Evolutionary conservation across 192 early-diverging fungal species (phyloP).

Genomic region (Linnemannia hyalina): DNA sequence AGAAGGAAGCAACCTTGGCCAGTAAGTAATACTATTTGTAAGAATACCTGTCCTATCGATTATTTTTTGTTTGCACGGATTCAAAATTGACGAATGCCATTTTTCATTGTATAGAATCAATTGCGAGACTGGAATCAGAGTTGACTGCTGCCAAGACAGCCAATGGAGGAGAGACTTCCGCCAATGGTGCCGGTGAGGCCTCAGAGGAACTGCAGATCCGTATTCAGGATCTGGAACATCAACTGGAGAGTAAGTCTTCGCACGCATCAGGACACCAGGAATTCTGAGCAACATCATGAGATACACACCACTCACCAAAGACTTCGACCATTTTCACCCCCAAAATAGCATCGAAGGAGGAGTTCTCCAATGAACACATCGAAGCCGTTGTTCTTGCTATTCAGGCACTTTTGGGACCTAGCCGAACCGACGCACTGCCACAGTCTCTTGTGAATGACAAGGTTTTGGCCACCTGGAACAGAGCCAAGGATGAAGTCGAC

Average conservation of each 20-base stretch:
- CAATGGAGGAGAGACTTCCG: background rate
- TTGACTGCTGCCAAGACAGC: conserved; percentile 5
- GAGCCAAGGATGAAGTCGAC: conserved; percentile 21
- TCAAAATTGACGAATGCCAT: background rate
- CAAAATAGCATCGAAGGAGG: conserved; percentile 29
- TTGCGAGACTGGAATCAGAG: conserved; percentile 9
- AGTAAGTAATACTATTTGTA: conserved; percentile 4
- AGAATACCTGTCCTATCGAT: background rate
- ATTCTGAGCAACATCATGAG: background rate
- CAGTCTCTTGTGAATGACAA: conserved; percentile 7
- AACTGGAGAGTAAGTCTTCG: conserved; percentile 23
- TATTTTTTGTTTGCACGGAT: background rate
- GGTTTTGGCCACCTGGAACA: conserved; percentile 25
- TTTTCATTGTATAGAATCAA: conserved; percentile 5
- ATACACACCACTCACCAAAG: background rate
- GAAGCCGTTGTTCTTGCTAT: conserved; percentile 18
- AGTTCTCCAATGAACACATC: conserved; percentile 15
- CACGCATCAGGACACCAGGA: background rate
- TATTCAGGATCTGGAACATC: conserved; percentile 24
- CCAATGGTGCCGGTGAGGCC: conserved; percentile 4
- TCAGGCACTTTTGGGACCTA: conserved; percentile 11
- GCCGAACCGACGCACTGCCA: conserved; percentile 8
- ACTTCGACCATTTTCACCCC: background rate
- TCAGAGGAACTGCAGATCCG: conserved; percentile 11
- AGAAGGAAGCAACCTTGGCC: conserved; percentile 12